Evolutionary conservation across 176 grass and related monocot species (phyloP), one percentile per base, ranked within the genome.

Genomic region (Rhipidocladum racemiflorum): DNA sequence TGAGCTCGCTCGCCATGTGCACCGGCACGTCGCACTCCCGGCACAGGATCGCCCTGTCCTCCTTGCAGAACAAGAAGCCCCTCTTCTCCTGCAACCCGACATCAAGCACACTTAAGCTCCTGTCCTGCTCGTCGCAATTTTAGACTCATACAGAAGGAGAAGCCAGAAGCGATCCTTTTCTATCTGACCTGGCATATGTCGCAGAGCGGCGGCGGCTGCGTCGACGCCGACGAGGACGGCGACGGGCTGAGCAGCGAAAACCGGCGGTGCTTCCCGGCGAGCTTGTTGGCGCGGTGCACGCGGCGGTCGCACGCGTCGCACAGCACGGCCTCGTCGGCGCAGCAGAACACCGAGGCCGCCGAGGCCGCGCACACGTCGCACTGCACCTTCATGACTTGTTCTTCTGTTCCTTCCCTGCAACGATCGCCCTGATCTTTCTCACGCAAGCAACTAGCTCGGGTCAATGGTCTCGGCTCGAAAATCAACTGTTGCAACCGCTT

Each of bases 11-110:
- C 12, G 74, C 84, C 40, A 74, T 75, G 77, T 99, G 97, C 73
- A 96, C 87, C 21, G 91, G 65, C 36, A 74, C 83, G 76, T 99
- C 97, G 84, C 97, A 96, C 84, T 99, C 93, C n/a, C 76, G 82
- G 87, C 97, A 99, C 25, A 99, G 91, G 44, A 96, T 96, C 48
- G 97, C 93, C 72, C 97, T 55, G 83, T 99, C 97, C 82, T 99
- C 93, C 82, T 91, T 94, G 88, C 97, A 99, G 91, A 99, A 99
- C 85, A 99, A 2, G 50, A 94, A 86, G 23, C 91, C 97, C 46
- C 91, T 72, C 80, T 83, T 99, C 87, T 99, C 89, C 93, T 98
- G 86, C 44, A 74, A 24, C 72, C 53, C 56, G 32, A 8, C n/a
- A 64, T 2, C 30, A 13, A 2, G 4, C 32, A 42, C 70, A 27